Base-by-base conservation (phyloP, 345 rosid species). In the Rubroshorea leprosula region DNA sequence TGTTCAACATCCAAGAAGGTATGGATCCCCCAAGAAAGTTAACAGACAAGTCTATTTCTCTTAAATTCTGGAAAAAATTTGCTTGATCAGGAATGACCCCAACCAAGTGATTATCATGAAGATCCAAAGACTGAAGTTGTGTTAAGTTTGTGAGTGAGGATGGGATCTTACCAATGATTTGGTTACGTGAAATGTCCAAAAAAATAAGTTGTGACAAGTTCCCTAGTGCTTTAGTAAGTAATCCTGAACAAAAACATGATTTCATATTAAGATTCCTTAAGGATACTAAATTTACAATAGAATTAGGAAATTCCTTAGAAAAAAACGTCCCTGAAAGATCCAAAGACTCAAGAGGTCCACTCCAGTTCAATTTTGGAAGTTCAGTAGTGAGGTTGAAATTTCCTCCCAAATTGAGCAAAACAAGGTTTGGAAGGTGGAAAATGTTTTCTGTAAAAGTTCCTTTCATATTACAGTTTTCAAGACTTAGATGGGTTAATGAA, bases 11-110 rank as follows among this genome's bases (percentile, higher is more conserved):
- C 41, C 53, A 50, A 25, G 52, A 38, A 0, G 72, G 78, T 10
- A 73, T 6, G 11, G 46, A 47, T 2, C 75, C 71, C 8, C 16
- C 52, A 0, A 67, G 51, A 6, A 5, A 16, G 56, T 74, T 77
- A 1, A 19, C 0, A 5, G 22, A 0, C 19, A 77, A 18, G 17
- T 1, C 0, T 0, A 74, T 25, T 0, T 0, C 0, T 1, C 4
- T 14, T 1, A 70, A 58, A 1, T 20, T 14, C 13, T 44, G 2
- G 13, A 21, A 13, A 10, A 7, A n/a, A 16, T 2, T 8, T 7
- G 19, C 16, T 0, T 16, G 45, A 0, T 62, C 49, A 2, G 68
- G 79, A 20, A 71, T 16, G 6, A 20, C 15, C 31, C 82, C 78
- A 4, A 1, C 24, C 9, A 80, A 46, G 23, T 39, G 56, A 35